Evolutionary conservation across 345 rosid genomes (phyloP), one percentile per base, ranked within the genome.

Genomic region (Melastoma malabathricum): DNA sequence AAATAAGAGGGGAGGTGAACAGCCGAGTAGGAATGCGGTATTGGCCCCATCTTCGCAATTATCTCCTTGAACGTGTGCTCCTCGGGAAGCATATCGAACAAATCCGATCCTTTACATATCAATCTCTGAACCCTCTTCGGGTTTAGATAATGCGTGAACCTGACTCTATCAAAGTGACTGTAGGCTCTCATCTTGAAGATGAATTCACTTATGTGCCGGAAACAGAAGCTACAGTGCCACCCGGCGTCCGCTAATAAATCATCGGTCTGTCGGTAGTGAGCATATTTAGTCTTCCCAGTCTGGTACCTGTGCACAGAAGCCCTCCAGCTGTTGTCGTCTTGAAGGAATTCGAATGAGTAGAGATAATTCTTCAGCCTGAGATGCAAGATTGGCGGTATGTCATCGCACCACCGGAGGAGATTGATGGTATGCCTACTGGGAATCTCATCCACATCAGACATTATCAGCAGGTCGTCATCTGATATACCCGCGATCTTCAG

Each of bases 401-500:
- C 82, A 22, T 81, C 87, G 15, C 93, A 86, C 93, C 96, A 86
- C 47, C 89, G 68, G 49, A 86, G 69, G 55, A 86, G 89, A 59
- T 86, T 79, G 59, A 86, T 81, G 4, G 93, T 86, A 59, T 86
- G 96, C 22, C 84, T 64, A 50, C 93, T 86, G 9, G 96, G 96
- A 4, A 86, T 86, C 81, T 86, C 96, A 61, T 86, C 95, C 20
- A 83, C 89, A 57, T 86, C 96, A 8, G 93, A 83, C 89, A 86
- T 86, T 43, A 83, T 83, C 72, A 86, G 57, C 66, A 86, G 66
- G 63, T 86, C 96, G 55, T 83, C 96, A 29, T 86, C 93, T 0
- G 83, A 69, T 27, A 83, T 81, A 18, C 92, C 95, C 0, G 95
- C 88, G 3, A 76, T 61, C 60, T 61, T 76, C 13, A 86, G 66